Conservation (phyloP, 768 basidiomycete species). For the Pisolithus orientalis region DNA sequence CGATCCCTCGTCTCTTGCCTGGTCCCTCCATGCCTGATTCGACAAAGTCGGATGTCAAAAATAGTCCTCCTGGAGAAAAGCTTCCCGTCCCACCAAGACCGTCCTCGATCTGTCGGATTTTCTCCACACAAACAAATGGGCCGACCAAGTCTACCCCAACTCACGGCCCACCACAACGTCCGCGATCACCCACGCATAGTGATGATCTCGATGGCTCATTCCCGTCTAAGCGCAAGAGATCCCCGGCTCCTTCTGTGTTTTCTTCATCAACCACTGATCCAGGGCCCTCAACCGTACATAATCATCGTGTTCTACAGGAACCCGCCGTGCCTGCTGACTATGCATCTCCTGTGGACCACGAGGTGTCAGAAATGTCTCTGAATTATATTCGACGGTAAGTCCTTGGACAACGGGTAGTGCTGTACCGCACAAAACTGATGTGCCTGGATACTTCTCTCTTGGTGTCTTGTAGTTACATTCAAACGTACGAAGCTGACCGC, state of each 20-base stretch:
- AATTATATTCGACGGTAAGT: slow-evolving; percentile 25
- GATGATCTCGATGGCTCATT: too few relatives aligned
- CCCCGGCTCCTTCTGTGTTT: too few relatives aligned
- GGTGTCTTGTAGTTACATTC: slow-evolving; percentile 18
- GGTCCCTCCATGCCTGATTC: neutral
- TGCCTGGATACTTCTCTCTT: neutral
- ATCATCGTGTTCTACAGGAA: too few relatives aligned
- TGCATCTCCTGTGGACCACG: slow-evolving; percentile 11
- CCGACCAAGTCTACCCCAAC: neutral
- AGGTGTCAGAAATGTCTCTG: slow-evolving; percentile 25
- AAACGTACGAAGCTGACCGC: slow-evolving; percentile 27
- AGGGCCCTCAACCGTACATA: neutral
- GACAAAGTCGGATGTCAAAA: neutral
- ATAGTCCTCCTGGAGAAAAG: slow-evolving; percentile 6
- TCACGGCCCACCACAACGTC: neutral
- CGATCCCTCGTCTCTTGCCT: neutral
- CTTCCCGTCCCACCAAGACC: slow-evolving; percentile 18
- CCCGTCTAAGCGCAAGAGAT: too few relatives aligned
- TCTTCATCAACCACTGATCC: neutral
- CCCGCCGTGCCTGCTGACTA: neutral
- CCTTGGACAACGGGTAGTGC: neutral
- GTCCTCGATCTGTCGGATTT: slow-evolving; percentile 5
- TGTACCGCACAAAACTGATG: slow-evolving; percentile 2
- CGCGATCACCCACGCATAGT: too few relatives aligned
- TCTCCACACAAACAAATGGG: neutral